These are phyloP conservation scores for Collybia nuda DNA, from an alignment of 768 basidiomycete genomes.

Conservation along the genomic window DNA sequence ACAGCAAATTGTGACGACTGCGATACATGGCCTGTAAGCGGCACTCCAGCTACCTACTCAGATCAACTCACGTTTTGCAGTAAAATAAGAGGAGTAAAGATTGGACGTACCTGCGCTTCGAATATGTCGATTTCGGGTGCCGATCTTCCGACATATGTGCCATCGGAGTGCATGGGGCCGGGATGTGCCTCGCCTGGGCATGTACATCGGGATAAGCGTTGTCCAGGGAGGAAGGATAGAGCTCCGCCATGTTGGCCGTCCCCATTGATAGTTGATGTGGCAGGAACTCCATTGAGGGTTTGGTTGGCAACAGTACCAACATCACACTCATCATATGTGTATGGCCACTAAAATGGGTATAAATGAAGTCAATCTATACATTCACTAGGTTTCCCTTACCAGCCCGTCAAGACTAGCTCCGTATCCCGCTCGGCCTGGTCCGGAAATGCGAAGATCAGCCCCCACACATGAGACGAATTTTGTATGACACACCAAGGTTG, in stretches of 20 bases:
- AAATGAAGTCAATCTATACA: conserved; percentile 2
- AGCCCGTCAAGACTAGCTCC: conserved; percentile 9
- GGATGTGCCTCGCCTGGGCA: conserved; percentile 82
- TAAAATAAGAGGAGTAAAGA: background rate
- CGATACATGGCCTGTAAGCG: conserved; percentile 62
- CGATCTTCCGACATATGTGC: conserved; percentile 74
- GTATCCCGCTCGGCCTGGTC: conserved; percentile 51
- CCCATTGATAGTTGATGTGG: conserved; percentile 60
- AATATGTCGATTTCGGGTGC: conserved; percentile 93
- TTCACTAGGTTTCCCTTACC: background rate
- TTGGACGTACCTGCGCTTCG: conserved; percentile 62
- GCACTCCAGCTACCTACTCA: conserved; percentile 44
- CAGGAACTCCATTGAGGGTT: conserved; percentile 66
- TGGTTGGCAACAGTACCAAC: conserved; percentile 85
- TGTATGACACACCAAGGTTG: conserved; percentile 38
- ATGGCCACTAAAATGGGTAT: conserved; percentile 62
- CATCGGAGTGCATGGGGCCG: conserved; percentile 73
- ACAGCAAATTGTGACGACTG: conserved; percentile 86
- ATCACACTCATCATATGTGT: conserved; percentile 81
- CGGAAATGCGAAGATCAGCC: too few relatives aligned
- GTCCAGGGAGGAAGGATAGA: conserved; percentile 79
- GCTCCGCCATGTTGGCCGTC: conserved; percentile 38
- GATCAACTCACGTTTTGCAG: background rate
- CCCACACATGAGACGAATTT: too few relatives aligned
- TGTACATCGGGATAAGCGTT: conserved; percentile 84